These are phyloP conservation scores for Fusarium virguliforme DNA, from an alignment of 2,329 filamentous ascomycete genomes.

Conservation along the genomic window DNA sequence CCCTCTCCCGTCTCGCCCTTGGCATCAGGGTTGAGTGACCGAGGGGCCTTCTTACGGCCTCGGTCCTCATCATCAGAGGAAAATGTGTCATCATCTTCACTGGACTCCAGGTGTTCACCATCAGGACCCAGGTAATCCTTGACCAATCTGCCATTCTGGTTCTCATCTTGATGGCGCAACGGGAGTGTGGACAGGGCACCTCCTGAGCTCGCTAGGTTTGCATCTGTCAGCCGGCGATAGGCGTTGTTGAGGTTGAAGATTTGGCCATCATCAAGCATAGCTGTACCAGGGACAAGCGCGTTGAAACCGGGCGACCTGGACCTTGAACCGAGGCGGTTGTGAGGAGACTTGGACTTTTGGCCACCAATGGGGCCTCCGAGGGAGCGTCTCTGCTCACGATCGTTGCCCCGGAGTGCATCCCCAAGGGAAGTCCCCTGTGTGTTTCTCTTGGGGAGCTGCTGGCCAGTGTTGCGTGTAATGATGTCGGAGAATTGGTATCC, in stretches of 20 bases:
- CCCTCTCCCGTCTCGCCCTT: slow-evolving; percentile 57
- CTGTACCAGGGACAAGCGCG: slow-evolving; percentile 53
- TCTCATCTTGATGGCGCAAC: slow-evolving; percentile 66
- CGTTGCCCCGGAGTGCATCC: slow-evolving; percentile 69
- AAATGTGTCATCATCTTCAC: slow-evolving; percentile 77
- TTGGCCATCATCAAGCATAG: slow-evolving; percentile 73
- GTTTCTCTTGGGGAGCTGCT: slow-evolving; percentile 67
- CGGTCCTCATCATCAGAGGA: slow-evolving; percentile 79
- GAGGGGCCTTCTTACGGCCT: slow-evolving; percentile 71
- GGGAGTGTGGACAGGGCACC: slow-evolving; percentile 76
- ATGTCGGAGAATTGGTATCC: slow-evolving; percentile 76
- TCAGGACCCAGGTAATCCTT: slow-evolving; percentile 79
- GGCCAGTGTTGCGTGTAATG: slow-evolving; percentile 67
- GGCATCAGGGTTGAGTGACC: slow-evolving; percentile 62
- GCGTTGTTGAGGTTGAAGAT: slow-evolving; percentile 78
- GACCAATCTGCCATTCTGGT: slow-evolving; percentile 71
- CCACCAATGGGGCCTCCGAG: slow-evolving; percentile 57
- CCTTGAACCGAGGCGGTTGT: slow-evolving; percentile 61
- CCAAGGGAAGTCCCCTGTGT: slow-evolving; percentile 64
- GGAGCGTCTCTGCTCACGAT: slow-evolving; percentile 63
- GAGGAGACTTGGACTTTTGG: slow-evolving; percentile 69
- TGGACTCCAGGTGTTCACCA: slow-evolving; percentile 77
- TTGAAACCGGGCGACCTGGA: slow-evolving; percentile 58
- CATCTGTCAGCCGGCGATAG: slow-evolving; percentile 81
- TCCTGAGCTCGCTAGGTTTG: slow-evolving; percentile 75